Evolutionary conservation across 1,284 basidiomycete species (phyloP).

Genomic region (Phenoliferia sp.): DNA sequence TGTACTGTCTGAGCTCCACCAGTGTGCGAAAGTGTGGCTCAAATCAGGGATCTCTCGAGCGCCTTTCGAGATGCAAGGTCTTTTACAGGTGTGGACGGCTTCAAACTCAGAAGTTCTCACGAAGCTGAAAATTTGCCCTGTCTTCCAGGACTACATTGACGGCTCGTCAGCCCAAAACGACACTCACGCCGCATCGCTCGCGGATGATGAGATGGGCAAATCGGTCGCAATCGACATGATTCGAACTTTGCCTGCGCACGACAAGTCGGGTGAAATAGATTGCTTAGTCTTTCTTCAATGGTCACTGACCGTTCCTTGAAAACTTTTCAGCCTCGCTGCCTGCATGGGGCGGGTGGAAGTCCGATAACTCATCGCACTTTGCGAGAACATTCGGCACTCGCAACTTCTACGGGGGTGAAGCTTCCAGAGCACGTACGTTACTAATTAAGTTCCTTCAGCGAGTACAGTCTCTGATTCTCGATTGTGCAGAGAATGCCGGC

Average conservation of each 20-base stretch:
- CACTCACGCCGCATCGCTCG: constrained; percentile 8
- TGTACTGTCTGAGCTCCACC: constrained; percentile 68
- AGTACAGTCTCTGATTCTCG: too few species aligned
- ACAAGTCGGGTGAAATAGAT: constrained; percentile 22
- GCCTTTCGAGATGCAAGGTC: constrained; percentile 86
- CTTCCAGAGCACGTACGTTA: not conserved
- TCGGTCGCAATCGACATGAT: constrained; percentile 80
- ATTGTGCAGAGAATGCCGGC: not conserved
- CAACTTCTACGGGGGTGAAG: constrained; percentile 58
- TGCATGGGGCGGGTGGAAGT: constrained; percentile 40
- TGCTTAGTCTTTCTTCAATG: not conserved
- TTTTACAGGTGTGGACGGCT: constrained; percentile 58
- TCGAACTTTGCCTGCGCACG: constrained; percentile 41
- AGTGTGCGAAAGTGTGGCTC: constrained; percentile 75
- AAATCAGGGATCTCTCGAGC: constrained; percentile 77
- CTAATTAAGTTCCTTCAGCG: too few species aligned
- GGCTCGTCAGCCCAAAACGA: constrained; percentile 10
- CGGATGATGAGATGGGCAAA: constrained; percentile 78
- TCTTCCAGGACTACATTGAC: constrained; percentile 49
- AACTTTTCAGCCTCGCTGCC: constrained; percentile 38
- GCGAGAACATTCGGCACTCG: constrained; percentile 52
- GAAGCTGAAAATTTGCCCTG: not conserved
- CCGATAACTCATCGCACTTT: constrained; percentile 38
- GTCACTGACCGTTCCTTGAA: too few species aligned
- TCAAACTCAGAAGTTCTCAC: not conserved